Evolutionary conservation across 2,329 filamentous ascomycete species (phyloP).

Genomic region (Cercospora citrullina): DNA sequence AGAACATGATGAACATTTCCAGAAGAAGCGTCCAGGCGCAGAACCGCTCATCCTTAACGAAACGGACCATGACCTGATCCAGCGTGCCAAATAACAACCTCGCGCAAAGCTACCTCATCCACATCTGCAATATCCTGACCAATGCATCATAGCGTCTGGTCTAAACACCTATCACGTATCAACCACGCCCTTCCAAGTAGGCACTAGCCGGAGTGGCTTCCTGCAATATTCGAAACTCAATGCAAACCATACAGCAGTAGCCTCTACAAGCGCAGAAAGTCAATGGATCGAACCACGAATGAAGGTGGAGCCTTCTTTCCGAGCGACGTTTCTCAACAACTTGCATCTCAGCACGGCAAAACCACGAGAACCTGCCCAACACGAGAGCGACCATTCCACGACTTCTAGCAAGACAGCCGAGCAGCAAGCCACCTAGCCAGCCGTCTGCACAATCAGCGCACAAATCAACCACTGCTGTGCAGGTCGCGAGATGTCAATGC

Average conservation of each 20-base stretch:
- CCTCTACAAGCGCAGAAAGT: neutral
- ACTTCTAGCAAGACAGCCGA: neutral
- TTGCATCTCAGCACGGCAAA: neutral
- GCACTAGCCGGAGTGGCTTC: neutral
- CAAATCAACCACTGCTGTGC: neutral
- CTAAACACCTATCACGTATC: neutral
- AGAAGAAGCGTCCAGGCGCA: neutral
- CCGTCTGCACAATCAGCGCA: neutral
- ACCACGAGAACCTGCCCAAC: neutral
- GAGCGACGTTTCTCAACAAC: neutral
- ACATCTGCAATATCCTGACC: neutral
- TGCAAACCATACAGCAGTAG: conserved; percentile 8
- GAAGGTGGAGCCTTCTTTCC: neutral
- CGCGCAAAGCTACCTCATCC: neutral
- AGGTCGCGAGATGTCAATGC: neutral
- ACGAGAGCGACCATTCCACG: neutral
- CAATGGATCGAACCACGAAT: conserved; percentile 7
- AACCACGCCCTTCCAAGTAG: neutral
- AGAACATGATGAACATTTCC: neutral
- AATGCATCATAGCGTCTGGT: neutral
- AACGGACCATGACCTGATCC: neutral
- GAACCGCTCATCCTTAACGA: neutral
- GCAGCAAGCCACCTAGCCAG: neutral
- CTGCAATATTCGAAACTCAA: neutral
- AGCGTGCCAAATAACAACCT: neutral